A percentile compares a stretch with the other conserved stretches of the same genome.
Conservation (phyloP, 2,329 filamentous ascomycete genomes). For the Paraphaeosphaeria sporulosa region DNA sequence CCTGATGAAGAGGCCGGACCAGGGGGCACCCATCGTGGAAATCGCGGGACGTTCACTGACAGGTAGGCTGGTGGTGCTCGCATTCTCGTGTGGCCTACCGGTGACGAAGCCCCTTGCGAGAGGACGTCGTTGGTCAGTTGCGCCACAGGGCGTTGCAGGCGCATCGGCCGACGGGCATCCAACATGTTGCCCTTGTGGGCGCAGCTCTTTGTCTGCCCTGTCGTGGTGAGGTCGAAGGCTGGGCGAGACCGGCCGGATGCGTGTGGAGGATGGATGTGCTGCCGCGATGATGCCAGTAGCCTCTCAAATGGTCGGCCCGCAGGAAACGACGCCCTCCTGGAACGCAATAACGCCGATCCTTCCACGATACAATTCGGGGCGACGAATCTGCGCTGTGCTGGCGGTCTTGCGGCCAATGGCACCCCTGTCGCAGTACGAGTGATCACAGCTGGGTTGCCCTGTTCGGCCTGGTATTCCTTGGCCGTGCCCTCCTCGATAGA, state of each 20-base stretch:
- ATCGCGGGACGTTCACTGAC: neutral
- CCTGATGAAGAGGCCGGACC: neutral
- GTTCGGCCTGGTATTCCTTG: conserved; percentile 24
- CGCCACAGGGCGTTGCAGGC: neutral
- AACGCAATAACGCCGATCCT: conserved; percentile 6
- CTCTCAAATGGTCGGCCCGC: neutral
- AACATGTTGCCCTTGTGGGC: conserved; percentile 9
- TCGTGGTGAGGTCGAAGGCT: neutral
- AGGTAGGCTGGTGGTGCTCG: neutral
- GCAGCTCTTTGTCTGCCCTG: conserved; percentile 9
- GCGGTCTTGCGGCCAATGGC: neutral
- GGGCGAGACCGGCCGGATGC: conserved; percentile 10
- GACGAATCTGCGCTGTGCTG: conserved; percentile 32
- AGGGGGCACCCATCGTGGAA: neutral
- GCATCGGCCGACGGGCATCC: neutral
- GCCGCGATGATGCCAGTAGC: neutral
- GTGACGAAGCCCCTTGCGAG: conserved; percentile 7
- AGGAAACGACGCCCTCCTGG: neutral
- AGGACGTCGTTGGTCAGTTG: neutral
- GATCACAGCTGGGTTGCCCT: conserved; percentile 36
- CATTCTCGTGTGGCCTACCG: conserved; percentile 1
- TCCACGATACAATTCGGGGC: conserved; percentile 30
- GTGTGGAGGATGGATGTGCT: conserved; percentile 5
- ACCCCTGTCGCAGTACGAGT: conserved; percentile 24
- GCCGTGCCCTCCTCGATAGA: conserved; percentile 30